phyloP scores from a whole-genome alignment of 2,329 filamentous ascomycete species.

The Cercospora citrullina region DNA sequence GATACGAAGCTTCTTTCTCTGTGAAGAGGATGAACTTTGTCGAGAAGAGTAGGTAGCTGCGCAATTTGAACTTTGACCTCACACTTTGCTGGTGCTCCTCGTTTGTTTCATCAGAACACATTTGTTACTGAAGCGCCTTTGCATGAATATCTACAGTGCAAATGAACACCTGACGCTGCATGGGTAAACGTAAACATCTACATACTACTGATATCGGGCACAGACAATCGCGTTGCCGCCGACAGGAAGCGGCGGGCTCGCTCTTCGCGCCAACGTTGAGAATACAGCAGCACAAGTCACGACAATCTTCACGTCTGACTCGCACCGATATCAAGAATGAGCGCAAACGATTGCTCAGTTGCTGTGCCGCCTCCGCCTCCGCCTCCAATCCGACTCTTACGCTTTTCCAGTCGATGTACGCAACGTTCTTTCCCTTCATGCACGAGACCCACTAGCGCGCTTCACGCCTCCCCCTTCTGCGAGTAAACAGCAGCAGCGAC shows the following conservation, averaged over 20 bases:
- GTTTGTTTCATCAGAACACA: not conserved
- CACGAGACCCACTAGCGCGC: not conserved
- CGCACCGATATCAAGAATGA: not conserved
- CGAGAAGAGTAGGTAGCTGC: conserved; percentile 3
- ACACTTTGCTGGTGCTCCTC: not conserved
- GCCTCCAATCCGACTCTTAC: too few relatives aligned
- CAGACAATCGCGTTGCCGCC: not conserved
- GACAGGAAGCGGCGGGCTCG: not conserved
- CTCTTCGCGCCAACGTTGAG: not conserved
- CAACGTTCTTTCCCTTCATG: conserved; percentile 2
- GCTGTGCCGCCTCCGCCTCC: not conserved
- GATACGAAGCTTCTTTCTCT: not conserved
- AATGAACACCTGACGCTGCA: not conserved
- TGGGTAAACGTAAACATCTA: too few relatives aligned
- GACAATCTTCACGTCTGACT: not conserved
- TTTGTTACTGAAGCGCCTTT: not conserved
- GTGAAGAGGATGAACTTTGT: not conserved
- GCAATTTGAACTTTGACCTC: not conserved
- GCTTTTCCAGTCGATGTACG: too few relatives aligned
- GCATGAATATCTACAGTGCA: not conserved
- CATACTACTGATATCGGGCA: not conserved
- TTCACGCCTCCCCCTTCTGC: not conserved
- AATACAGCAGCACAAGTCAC: not conserved
- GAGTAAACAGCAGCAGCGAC: not conserved
- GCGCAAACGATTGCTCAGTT: not conserved